Percentiles rank a stretch among this genome's conserved stretches.
phyloP scores from a whole-genome alignment of 2,329 filamentous ascomycete genomes.

The Fusarium chlamydosporum region DNA sequence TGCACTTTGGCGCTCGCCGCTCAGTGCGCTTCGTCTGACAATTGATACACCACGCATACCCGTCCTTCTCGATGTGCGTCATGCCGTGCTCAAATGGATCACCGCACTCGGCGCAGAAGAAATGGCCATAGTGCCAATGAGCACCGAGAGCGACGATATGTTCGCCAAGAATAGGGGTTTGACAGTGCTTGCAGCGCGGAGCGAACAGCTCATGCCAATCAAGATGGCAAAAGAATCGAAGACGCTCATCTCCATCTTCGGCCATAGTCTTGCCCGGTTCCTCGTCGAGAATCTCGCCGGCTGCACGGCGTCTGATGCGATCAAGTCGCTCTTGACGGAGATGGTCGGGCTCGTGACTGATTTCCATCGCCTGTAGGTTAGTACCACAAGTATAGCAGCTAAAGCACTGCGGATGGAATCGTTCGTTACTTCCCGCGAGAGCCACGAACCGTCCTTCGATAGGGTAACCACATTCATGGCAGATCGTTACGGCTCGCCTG shows the following conservation, averaged over 20 bases:
- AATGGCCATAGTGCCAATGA: conserved; percentile 98
- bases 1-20: conserved; percentile 88
- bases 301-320: conserved; percentile 74
- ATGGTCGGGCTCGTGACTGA: conserved; percentile 89
- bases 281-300: conserved; percentile 72
- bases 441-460: conserved; percentile 94
- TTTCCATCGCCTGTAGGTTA: conserved; percentile 92
- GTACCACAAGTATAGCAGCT: conserved; percentile 89
- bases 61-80: conserved; percentile 91
- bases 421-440: conserved; percentile 77
- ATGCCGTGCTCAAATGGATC: conserved; percentile 86
- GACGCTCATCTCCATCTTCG: conserved; percentile 79
- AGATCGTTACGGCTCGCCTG: conserved; percentile 76
- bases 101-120: conserved; percentile 98
- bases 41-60: conserved; percentile 94
- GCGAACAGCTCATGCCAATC: conserved; percentile 97
- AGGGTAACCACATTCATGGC: conserved; percentile 84
- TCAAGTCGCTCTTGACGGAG: conserved; percentile 79
- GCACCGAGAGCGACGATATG: conserved; percentile 92
- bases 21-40: conserved; percentile 95
- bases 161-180: conserved; percentile 95
- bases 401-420: conserved; percentile 96
- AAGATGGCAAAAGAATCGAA: conserved; percentile 97
- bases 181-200: conserved; percentile 94
- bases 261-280: conserved; percentile 73